Percentiles rank a stretch among this genome's conserved stretches.
Conservation (phyloP, 2,329 filamentous ascomycete genomes). For the Phoma herbarum region DNA sequence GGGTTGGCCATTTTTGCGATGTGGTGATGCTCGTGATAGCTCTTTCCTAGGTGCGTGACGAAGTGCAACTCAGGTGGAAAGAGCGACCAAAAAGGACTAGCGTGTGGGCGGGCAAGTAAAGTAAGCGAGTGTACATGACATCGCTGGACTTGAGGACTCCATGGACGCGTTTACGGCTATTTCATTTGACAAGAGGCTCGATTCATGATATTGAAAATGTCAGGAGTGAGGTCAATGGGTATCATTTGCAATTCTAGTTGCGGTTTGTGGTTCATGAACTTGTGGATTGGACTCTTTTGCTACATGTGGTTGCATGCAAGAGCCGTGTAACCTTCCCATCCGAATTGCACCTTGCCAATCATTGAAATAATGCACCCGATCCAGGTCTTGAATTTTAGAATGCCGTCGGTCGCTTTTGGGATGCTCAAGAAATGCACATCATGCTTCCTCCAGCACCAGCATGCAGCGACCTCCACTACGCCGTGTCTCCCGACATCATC, state of each 20-base stretch:
- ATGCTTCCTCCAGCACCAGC: conserved; percentile 46
- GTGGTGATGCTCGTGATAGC: conserved; percentile 38
- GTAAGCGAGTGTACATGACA: conserved; percentile 37
- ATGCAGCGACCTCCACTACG: conserved; percentile 43
- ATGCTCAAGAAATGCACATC: conserved; percentile 52
- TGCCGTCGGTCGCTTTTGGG: conserved; percentile 49
- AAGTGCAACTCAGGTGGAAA: conserved; percentile 1
- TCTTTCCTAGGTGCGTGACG: conserved; percentile 12
- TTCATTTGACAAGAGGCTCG: neutral
- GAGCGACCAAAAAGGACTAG: conserved; percentile 10
- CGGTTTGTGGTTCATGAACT: conserved; percentile 50
- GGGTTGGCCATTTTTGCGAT: conserved; percentile 87
- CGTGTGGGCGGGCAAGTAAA: conserved; percentile 34
- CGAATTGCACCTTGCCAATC: conserved; percentile 53
- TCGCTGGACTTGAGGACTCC: conserved; percentile 4
- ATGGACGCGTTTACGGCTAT: neutral
- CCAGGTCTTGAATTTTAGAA: conserved; percentile 52
- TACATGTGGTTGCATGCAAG: conserved; percentile 52
- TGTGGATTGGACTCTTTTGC: conserved; percentile 51
- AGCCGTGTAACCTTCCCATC: conserved; percentile 52
- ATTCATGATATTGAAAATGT: neutral
- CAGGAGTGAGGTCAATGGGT: conserved; percentile 32
- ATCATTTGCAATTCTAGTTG: conserved; percentile 48
- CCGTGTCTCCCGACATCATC: conserved; percentile 41
- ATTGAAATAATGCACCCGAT: conserved; percentile 49